These are phyloP conservation scores for Delitschia confertaspora DNA, from an alignment of 495 filamentous ascomycete species.

Conservation along the genomic window DNA sequence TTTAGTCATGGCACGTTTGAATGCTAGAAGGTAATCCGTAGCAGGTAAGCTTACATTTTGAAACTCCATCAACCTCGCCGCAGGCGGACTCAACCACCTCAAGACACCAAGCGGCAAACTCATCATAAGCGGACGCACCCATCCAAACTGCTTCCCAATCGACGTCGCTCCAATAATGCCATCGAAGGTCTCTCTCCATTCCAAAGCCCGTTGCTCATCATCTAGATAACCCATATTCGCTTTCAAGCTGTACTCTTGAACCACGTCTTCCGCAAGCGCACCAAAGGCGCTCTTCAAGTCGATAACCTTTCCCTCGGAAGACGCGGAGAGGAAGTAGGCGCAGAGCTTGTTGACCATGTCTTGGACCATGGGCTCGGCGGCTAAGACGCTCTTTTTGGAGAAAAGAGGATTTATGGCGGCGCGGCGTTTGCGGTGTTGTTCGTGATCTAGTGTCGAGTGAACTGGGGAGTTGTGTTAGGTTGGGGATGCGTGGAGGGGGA, in stretches of 20 bases:
- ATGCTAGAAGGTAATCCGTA: no score
- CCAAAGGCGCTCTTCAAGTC: constrained; percentile 4
- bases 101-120: constrained; percentile 1
- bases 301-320: not conserved
- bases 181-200: constrained; percentile 12
- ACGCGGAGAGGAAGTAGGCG: not conserved
- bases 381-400: constrained; percentile 8
- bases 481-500: not conserved
- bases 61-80: no score
- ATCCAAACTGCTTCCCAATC: not conserved
- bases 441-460: constrained; percentile 10
- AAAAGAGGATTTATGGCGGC: constrained; percentile 20
- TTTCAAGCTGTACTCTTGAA: constrained; percentile 7
- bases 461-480: no score
- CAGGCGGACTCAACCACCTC: no score
- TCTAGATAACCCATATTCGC: constrained; percentile 3
- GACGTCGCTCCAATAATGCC: not conserved
- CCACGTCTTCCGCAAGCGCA: constrained; percentile 10
- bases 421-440: constrained; percentile 11
- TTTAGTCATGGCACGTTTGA: no score
- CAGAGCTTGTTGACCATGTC: constrained; percentile 10
- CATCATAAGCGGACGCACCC: not conserved
- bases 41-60: no score
- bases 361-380: constrained; percentile 7
- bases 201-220: constrained; percentile 3